A percentile compares a stretch with the other conserved stretches of the same genome.
Evolutionary conservation across 2,329 filamentous ascomycete genomes (phyloP).

Genomic region (Fusarium redolens): DNA sequence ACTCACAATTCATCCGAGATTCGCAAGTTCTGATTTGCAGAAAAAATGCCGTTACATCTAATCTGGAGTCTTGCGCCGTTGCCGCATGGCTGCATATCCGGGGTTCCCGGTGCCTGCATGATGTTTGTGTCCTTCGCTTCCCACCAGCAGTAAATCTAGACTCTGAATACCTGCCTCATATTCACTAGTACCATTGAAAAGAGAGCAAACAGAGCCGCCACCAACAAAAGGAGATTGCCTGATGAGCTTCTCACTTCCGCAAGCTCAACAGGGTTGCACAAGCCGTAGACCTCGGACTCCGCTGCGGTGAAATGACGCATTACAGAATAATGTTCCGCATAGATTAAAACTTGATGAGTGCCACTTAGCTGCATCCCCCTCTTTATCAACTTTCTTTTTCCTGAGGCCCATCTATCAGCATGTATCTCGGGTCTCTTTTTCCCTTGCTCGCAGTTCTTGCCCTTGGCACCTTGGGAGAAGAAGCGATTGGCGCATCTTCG

Average conservation of each 20-base stretch:
- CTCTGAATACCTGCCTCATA: not conserved
- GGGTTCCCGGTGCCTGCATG: not conserved
- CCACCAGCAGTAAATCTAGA: not conserved
- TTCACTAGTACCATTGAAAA: not conserved
- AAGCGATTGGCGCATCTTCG: not conserved
- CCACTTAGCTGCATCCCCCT: not conserved
- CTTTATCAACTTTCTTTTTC: constrained; percentile 3
- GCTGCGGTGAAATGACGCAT: not conserved
- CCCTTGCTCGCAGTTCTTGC: constrained; percentile 5
- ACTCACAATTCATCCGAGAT: not conserved
- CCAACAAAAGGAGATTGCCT: not conserved
- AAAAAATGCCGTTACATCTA: not conserved
- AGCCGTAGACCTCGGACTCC: not conserved
- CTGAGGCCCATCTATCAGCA: not conserved
- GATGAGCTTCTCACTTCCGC: not conserved
- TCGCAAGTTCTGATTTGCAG: not conserved
- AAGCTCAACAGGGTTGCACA: not conserved
- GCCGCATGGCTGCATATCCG: not conserved
- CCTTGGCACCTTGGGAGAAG: not conserved
- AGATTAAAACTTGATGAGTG: constrained; percentile 1
- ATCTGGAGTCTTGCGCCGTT: not conserved
- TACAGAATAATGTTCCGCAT: not conserved
- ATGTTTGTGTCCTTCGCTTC: not conserved
- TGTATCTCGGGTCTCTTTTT: not conserved
- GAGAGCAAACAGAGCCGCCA: not conserved